Evolutionary conservation across 208 protist species (phyloP).

Genomic region (Wallacemonas rigidus): DNA sequence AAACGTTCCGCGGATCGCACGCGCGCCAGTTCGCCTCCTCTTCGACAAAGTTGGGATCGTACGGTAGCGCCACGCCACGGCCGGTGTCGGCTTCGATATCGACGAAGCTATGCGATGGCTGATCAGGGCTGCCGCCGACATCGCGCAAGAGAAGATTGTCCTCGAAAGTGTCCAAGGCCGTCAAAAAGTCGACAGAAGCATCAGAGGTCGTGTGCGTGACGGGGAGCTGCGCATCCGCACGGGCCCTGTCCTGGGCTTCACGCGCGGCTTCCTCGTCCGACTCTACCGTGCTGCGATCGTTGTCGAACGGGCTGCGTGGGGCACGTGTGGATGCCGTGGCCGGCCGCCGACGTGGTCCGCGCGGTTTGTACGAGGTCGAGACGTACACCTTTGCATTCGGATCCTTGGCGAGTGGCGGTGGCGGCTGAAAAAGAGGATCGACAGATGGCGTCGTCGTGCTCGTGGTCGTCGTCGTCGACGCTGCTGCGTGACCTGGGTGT

Average conservation of each 20-base stretch:
- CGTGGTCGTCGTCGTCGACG: neutral
- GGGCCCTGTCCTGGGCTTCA: neutral
- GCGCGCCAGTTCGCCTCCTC: constrained; percentile 37
- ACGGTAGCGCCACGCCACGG: constrained; percentile 51
- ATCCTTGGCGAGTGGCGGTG: constrained; percentile 11
- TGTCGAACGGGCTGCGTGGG: constrained; percentile 13
- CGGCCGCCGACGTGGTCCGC: neutral
- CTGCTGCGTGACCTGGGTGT: neutral
- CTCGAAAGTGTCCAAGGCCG: constrained; percentile 33
- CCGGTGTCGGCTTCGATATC: constrained; percentile 55
- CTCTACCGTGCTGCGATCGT: constrained; percentile 5
- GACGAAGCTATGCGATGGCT: constrained; percentile 57
- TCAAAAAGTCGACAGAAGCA: constrained; percentile 7
- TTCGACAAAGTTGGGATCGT: constrained; percentile 34
- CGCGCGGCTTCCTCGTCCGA: constrained; percentile 15
- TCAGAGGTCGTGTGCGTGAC: neutral
- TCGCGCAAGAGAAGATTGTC: constrained; percentile 45
- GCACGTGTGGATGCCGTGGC: neutral
- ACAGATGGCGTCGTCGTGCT: neutral
- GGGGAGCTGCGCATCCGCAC: neutral
- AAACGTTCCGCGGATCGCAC: constrained; percentile 69
- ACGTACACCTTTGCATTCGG: constrained; percentile 16
- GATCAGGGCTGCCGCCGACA: constrained; percentile 54
- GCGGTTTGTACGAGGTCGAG: neutral
- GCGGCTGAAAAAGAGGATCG: neutral